Evolutionary conservation across 257 asterid genomes (phyloP), one percentile per base, ranked within the genome.

Genomic region (Petunia axillaris): DNA sequence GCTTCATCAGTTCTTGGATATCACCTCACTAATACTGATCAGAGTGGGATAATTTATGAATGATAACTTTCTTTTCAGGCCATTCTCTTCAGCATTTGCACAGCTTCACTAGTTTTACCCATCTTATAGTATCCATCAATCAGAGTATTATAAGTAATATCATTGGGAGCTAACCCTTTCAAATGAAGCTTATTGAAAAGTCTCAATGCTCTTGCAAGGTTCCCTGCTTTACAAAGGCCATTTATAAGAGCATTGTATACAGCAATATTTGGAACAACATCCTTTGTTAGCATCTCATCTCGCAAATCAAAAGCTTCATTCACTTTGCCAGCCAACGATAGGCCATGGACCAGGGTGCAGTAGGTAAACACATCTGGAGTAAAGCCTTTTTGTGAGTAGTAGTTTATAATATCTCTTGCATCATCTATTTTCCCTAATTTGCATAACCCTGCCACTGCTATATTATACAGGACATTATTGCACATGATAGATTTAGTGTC

Each of bases 281-380:
- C 98, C 84, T 83, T 91, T 58, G 48, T 63, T 86, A 91, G 76
- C 99, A 96, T 96, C 85, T 94, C 96, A 76, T 96, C 95, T 57
- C 98, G 90, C 82, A 96, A 84, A 39, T 84, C 84, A 85, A 96
- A 96, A 83, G 98, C 99, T 84, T 90, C 94, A 84, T 89, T 79
- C 76, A 91, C 83, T 62, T 88, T 87, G 84, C 99, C 97, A 54
- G 91, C 84, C 53, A 90, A 53, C 8, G 90, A 86, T 37, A 90
- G 85, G 80, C 94, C 83, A 67, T 96, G 98, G 73, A 94, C 86
- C 67, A 95, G 89, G 81, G 94, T 83, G 65, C 92, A 90, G 85
- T 96, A 94, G 3, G 98, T 94, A 89, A 89, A 94, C 81, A 88
- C 96, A 82, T 94, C 97, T 54, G 99, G 98, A 63, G 83, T 58